These are phyloP conservation scores for Tylopilus sp. DNA, from an alignment of 1,284 basidiomycete genomes.

Conservation along the genomic window DNA sequence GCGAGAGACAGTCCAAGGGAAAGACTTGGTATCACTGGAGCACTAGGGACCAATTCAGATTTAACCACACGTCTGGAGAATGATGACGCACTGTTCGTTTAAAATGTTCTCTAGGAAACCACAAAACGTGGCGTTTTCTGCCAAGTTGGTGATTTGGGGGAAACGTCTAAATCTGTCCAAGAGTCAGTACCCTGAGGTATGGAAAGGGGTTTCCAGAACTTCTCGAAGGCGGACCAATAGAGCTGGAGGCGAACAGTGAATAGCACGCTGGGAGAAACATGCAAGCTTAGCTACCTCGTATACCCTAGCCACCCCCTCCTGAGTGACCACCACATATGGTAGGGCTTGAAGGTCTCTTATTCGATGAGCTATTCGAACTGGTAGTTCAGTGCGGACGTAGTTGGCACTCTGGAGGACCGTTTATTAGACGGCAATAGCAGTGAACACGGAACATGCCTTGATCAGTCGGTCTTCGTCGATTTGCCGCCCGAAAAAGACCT, in stretches of 20 bases:
- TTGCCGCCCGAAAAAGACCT: constrained; percentile 81
- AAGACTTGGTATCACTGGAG: constrained; percentile 81
- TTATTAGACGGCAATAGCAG: constrained; percentile 3
- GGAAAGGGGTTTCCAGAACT: constrained; percentile 53
- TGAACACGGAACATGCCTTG: constrained; percentile 56
- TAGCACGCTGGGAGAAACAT: constrained; percentile 2
- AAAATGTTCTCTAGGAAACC: constrained; percentile 73
- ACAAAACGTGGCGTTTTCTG: constrained; percentile 87
- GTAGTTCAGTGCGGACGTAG: constrained; percentile 90
- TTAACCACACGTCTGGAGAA: neutral
- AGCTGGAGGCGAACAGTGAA: constrained; percentile 56
- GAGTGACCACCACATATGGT: constrained; percentile 90
- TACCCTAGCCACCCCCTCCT: constrained; percentile 86
- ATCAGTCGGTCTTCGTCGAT: constrained; percentile 82
- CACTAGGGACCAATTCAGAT: constrained; percentile 55
- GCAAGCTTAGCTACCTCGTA: constrained; percentile 74
- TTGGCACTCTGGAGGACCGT: constrained; percentile 77
- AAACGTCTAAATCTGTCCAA: constrained; percentile 76
- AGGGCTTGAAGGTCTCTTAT: constrained; percentile 88
- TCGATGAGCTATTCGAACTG: constrained; percentile 90
- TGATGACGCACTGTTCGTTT: constrained; percentile 78
- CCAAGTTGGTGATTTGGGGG: constrained; percentile 77
- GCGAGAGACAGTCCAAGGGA: constrained; percentile 83
- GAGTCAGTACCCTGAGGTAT: constrained; percentile 20
- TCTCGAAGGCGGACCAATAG: constrained; percentile 87